Evolutionary conservation across 169 alveolate species (phyloP).

Genomic region (Plasmodium coatneyi): DNA sequence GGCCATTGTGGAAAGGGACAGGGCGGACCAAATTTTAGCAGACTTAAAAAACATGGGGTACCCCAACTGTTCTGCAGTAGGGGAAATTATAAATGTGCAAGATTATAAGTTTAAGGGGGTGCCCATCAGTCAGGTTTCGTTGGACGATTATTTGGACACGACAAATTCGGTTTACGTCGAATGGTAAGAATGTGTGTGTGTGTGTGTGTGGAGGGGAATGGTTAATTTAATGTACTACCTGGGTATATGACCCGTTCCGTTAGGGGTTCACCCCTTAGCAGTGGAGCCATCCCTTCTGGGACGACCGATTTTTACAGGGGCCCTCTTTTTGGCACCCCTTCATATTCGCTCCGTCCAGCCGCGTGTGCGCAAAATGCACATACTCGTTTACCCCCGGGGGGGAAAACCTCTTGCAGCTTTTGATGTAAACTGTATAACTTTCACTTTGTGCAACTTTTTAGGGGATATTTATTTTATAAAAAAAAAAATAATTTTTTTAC

Average conservation of each 20-base stretch:
- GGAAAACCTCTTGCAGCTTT: not conserved
- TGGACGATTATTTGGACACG: constrained; percentile 57
- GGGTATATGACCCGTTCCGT: not conserved
- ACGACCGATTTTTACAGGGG: not conserved
- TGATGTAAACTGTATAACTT: not conserved
- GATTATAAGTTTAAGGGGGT: constrained; percentile 28
- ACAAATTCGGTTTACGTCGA: constrained; percentile 53
- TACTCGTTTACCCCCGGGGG: not conserved
- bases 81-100: constrained; percentile 75
- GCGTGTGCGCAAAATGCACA: not conserved
- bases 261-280: not conserved
- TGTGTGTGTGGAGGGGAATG: not conserved
- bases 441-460: not conserved
- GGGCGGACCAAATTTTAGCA: constrained; percentile 18
- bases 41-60: constrained; percentile 72
- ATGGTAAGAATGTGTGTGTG: not conserved
- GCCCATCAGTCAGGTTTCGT: constrained; percentile 17
- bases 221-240: not conserved
- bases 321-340: not conserved
- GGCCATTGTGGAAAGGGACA: constrained; percentile 65
- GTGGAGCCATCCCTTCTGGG: not conserved
- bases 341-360: not conserved
- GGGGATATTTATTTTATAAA: not conserved
- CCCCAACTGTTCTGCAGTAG: constrained; percentile 47
- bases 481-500: not conserved